Evolutionary conservation across 2,329 filamentous ascomycete species (phyloP).

Genomic region (Boeremia lycopersici): DNA sequence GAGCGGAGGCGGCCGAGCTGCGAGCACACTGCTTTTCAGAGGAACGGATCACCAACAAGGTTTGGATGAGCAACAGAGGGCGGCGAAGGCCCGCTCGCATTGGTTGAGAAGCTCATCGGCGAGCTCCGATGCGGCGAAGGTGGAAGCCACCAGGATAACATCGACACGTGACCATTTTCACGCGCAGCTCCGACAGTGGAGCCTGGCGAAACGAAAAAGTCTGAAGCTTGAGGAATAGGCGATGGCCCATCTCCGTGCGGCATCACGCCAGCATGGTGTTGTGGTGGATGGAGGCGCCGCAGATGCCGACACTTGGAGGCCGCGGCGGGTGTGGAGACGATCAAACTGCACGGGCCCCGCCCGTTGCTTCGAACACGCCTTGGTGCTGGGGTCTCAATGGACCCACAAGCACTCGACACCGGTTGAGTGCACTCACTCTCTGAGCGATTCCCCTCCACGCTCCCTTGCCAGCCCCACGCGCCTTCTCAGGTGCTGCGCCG

Average conservation of each 20-base stretch:
- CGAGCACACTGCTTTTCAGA: conserved; percentile 30
- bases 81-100: conserved; percentile 31
- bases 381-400: conserved; percentile 1
- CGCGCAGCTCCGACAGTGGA: conserved; percentile 22
- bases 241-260: conserved; percentile 19
- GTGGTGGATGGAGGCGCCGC: conserved; percentile 8
- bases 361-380: conserved; percentile 7
- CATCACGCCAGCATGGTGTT: conserved; percentile 35
- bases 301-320: conserved; percentile 10
- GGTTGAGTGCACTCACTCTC: conserved; percentile 14
- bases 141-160: conserved; percentile 27
- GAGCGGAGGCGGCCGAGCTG: conserved; percentile 43
- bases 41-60: conserved; percentile 32
- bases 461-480: conserved; percentile 20
- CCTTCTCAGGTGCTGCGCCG: conserved; percentile 17
- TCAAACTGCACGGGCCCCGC: conserved; percentile 6
- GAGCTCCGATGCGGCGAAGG: conserved; percentile 33
- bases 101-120: conserved; percentile 43
- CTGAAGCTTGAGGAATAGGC: conserved; percentile 14
- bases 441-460: conserved; percentile 5
- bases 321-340: conserved; percentile 8
- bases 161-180: conserved; percentile 34
- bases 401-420: conserved; percentile 7
- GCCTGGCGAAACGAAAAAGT: conserved; percentile 13
- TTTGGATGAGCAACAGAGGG: conserved; percentile 28